Evolutionary conservation across 176 grass and related monocot species (phyloP).

Genomic region (Tillandsia leiboldiana): DNA sequence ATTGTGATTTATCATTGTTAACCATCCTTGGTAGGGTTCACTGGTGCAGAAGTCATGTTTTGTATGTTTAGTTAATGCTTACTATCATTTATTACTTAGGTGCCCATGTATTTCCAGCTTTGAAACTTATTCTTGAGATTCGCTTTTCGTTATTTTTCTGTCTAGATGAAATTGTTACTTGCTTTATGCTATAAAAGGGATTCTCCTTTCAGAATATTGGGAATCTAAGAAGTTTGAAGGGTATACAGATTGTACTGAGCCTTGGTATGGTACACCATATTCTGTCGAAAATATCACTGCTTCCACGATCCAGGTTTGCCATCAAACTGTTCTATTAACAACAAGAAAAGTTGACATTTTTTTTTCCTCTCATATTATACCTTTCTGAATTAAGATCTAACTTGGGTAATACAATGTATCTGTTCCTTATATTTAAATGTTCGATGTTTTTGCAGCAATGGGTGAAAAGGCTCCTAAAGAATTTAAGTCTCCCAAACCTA

Average conservation of each 20-base stretch:
- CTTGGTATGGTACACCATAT: conserved; percentile 84
- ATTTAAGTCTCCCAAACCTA: conserved; percentile 70
- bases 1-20: too few species aligned
- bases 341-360: neutral
- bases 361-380: neutral
- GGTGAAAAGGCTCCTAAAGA: conserved; percentile 63
- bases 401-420: neutral
- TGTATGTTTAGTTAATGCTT: too few species aligned
- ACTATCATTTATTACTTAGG: too few species aligned
- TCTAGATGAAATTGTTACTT: conserved; percentile 5
- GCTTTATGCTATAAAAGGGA: conserved; percentile 8
- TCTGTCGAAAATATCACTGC: conserved; percentile 53
- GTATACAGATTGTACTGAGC: conserved; percentile 56
- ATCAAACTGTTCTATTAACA: conserved; percentile 3
- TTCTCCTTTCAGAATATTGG: conserved; percentile 72
- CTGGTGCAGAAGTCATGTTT: too few species aligned
- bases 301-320: conserved; percentile 45
- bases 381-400: conserved; percentile 12
- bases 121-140: neutral
- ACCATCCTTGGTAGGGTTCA: too few species aligned
- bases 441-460: conserved; percentile 29
- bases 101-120: neutral
- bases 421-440: neutral
- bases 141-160: conserved; percentile 5
- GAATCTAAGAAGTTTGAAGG: conserved; percentile 78